phyloP scores from a whole-genome alignment of 352 stramenopile species.

The Pythium brachiatum region DNA sequence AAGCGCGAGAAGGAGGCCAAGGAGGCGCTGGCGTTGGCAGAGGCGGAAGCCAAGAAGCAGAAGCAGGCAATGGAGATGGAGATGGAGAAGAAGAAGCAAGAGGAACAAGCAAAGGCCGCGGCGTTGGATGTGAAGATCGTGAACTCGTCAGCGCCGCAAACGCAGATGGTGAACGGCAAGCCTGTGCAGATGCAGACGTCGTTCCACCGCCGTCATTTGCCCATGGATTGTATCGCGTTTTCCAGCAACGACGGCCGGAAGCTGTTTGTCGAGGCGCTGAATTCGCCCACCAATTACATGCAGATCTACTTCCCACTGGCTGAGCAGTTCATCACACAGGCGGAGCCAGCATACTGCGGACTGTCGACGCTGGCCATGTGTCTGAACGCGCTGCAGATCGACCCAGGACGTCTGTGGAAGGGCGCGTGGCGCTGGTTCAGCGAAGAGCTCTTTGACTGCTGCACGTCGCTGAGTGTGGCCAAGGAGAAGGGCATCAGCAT shows the following conservation, averaged over 20 bases:
- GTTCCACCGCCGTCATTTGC: constrained; percentile 84
- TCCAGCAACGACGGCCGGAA: constrained; percentile 74
- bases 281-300: constrained; percentile 59
- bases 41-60: constrained; percentile 15
- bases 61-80: constrained; percentile 34
- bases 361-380: constrained; percentile 85
- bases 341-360: constrained; percentile 90
- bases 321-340: constrained; percentile 89
- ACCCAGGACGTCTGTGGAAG: constrained; percentile 76
- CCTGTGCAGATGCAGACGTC: constrained; percentile 37
- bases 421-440: constrained; percentile 81
- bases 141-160: constrained; percentile 11
- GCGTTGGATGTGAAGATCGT: constrained; percentile 9
- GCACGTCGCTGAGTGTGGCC: constrained; percentile 61
- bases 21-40: constrained; percentile 16
- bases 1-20: constrained; percentile 25
- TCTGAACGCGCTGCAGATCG: constrained; percentile 73
- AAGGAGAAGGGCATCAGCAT: constrained; percentile 77
- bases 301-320: constrained; percentile 92
- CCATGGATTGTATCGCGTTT: constrained; percentile 78
- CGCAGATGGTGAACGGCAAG: background rate
- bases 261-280: constrained; percentile 81
- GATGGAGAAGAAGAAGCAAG: constrained; percentile 35
- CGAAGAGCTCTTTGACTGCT: constrained; percentile 83
- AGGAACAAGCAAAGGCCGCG: background rate